phyloP scores from a whole-genome alignment of 1,284 basidiomycete genomes.

The Exobasidium cylindrosporum region DNA sequence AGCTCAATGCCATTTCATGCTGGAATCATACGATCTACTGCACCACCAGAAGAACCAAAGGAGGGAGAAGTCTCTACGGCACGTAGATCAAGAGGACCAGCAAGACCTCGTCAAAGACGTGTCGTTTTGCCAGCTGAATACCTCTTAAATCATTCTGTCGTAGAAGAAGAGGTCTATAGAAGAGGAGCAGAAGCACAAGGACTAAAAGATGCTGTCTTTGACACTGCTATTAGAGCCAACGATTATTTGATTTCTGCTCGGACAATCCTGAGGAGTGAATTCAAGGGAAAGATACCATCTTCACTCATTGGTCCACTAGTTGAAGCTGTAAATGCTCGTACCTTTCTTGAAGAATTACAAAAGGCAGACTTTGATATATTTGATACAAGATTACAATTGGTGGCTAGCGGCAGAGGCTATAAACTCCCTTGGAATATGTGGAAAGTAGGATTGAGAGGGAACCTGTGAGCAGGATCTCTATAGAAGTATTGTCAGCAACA shows the following conservation, averaged over 20 bases:
- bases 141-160: slow-evolving; percentile 72
- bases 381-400: slow-evolving; percentile 1
- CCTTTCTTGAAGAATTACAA: slow-evolving; percentile 11
- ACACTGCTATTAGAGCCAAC: slow-evolving; percentile 84
- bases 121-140: slow-evolving; percentile 81
- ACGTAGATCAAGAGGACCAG: not conserved
- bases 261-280: slow-evolving; percentile 67
- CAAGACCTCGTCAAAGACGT: not conserved
- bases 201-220: slow-evolving; percentile 72
- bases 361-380: slow-evolving; percentile 16
- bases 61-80: not conserved
- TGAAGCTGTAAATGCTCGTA: slow-evolving; percentile 63
- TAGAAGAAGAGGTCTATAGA: slow-evolving; percentile 81
- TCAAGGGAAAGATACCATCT: slow-evolving; percentile 62
- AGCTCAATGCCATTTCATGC: slow-evolving; percentile 42
- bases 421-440: slow-evolving; percentile 19
- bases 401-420: slow-evolving; percentile 13
- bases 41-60: slow-evolving; percentile 1
- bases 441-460: slow-evolving; percentile 13
- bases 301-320: slow-evolving; percentile 75
- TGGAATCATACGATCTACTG: slow-evolving; percentile 5
- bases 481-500: not conserved
- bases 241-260: slow-evolving; percentile 83
- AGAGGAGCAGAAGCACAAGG: slow-evolving; percentile 66
- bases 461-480: not conserved